Evolutionary conservation across 2,329 filamentous ascomycete species (phyloP), one percentile per base, ranked within the genome.

Genomic region (Fusarium odoratissimum): DNA sequence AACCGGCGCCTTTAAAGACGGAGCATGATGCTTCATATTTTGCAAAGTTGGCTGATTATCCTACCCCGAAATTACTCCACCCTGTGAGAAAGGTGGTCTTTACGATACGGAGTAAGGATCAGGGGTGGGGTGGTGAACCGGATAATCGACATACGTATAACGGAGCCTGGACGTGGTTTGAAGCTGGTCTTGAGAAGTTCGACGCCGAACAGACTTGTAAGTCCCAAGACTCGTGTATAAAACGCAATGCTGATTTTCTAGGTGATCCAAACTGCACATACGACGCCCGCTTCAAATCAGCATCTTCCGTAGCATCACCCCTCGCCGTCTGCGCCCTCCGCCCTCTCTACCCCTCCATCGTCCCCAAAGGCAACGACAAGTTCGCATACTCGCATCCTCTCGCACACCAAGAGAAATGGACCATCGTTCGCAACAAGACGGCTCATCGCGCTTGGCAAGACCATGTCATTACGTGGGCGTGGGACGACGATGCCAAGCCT

Each of bases 81-180:
- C 89, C 89, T 1, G 88, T 87, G 56, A 86, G 88, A 40, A 91
- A 90, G 78, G 84, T 92, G 25, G 86, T 90, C 28, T 92, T 92
- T 77, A 87, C 85, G 9, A 84, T 91, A 44, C 79, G 78, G 16
- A 89, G 87, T 76, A 83, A 80, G 52, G 90, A 92, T 69, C 90
- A 92, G 72, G 90, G 90, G 8, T 90, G 85, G 84, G 84, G 85
- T 37, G 82, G 84, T 19, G 67, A 79, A 0, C 3, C 0, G 1
- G 69, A 46, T 5, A 71, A 79, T 44, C 76, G 75, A 5, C 83
- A 83, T 5, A 84, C 83, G 3, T 91, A 85, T 60, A 71, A 77
- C 0, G 81, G 79, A 5, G 88, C 90, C 0, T 90, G 81, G 80
- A 90, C 90, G 0, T 92, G 90, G 90, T 91, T 91, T 65, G 90